phyloP scores from a whole-genome alignment of 306 rosid genomes.

The Vigna angularis region DNA sequence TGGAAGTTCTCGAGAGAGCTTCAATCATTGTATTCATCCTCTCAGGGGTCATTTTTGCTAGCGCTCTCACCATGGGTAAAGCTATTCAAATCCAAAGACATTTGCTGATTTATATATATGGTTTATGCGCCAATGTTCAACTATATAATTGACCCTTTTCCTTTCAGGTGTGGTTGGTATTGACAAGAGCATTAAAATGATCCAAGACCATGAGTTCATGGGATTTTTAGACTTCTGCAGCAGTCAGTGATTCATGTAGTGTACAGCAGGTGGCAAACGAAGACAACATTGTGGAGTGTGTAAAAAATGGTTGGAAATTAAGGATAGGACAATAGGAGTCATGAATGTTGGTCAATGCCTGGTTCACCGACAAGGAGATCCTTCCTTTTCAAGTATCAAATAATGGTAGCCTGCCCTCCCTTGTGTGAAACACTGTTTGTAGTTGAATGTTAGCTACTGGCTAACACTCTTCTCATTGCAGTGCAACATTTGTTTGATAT shows the following conservation, averaged over 20 bases:
- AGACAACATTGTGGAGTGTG: background rate
- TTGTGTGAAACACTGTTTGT: constrained; percentile 6
- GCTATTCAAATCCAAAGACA: constrained; percentile 19
- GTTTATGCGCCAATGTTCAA: constrained; percentile 7
- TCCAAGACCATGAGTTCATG: constrained; percentile 75
- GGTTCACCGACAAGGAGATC: constrained; percentile 6
- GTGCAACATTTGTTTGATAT: constrained; percentile 41
- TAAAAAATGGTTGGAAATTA: constrained; percentile 12
- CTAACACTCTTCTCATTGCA: constrained; percentile 49
- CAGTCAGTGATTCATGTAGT: constrained; percentile 60
- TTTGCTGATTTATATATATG: background rate
- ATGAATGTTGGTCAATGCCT: constrained; percentile 39
- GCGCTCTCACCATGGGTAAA: constrained; percentile 89
- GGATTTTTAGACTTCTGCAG: constrained; percentile 84
- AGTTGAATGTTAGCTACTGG: constrained; percentile 66
- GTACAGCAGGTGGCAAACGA: constrained; percentile 2
- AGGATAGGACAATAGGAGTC: background rate
- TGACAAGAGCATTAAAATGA: constrained; percentile 65
- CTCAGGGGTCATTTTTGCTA: constrained; percentile 82
- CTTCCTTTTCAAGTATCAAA: constrained; percentile 42
- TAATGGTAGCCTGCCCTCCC: background rate
- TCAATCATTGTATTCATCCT: constrained; percentile 85
- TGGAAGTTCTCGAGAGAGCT: constrained; percentile 65
- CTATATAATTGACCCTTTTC: background rate
- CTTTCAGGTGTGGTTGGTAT: constrained; percentile 72